Percentiles rank a stretch among this genome's conserved stretches.
Conservation (phyloP, 306 rosid species). For the Cucumis cinereus region DNA sequence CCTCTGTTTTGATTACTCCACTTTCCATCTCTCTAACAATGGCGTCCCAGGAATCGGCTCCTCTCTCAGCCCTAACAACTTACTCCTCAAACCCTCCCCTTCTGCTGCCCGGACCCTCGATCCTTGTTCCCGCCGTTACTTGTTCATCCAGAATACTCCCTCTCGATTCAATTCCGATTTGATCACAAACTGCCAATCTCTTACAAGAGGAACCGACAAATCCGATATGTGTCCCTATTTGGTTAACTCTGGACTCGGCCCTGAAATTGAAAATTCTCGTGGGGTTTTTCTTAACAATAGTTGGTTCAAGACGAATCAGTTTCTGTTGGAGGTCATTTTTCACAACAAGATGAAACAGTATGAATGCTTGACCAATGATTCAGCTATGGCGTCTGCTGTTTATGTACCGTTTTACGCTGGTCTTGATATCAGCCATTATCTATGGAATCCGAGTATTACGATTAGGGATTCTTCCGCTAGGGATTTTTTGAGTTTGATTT, state of each 20-base stretch:
- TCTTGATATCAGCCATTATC: slow-evolving; percentile 60
- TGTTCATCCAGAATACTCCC: slow-evolving; percentile 55
- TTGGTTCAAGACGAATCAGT: slow-evolving; percentile 76
- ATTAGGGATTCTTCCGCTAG: slow-evolving; percentile 46
- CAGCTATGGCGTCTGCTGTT: slow-evolving; percentile 53
- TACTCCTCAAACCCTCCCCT: neutral
- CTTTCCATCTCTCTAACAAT: neutral
- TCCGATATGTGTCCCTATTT: slow-evolving; percentile 62
- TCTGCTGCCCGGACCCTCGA: neutral
- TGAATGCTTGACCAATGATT: slow-evolving; percentile 50
- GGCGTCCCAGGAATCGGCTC: neutral
- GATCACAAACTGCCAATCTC: slow-evolving; percentile 32
- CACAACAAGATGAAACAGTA: slow-evolving; percentile 59
- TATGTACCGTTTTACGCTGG: slow-evolving; percentile 88
- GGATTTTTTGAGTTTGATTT: slow-evolving; percentile 43
- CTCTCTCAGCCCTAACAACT: neutral
- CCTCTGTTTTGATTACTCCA: slow-evolving; percentile 16
- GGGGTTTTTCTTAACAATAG: slow-evolving; percentile 29
- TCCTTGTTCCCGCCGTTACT: slow-evolving; percentile 46
- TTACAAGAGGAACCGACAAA: slow-evolving; percentile 63
- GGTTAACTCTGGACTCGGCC: slow-evolving; percentile 56
- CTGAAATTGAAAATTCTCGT: slow-evolving; percentile 16
- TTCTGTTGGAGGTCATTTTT: slow-evolving; percentile 65
- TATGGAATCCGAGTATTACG: slow-evolving; percentile 45
- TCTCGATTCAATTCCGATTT: slow-evolving; percentile 44